Percentiles rank a stretch among this genome's conserved stretches.
Conservation (phyloP, 768 basidiomycete species). For the Rickenella mellea region DNA sequence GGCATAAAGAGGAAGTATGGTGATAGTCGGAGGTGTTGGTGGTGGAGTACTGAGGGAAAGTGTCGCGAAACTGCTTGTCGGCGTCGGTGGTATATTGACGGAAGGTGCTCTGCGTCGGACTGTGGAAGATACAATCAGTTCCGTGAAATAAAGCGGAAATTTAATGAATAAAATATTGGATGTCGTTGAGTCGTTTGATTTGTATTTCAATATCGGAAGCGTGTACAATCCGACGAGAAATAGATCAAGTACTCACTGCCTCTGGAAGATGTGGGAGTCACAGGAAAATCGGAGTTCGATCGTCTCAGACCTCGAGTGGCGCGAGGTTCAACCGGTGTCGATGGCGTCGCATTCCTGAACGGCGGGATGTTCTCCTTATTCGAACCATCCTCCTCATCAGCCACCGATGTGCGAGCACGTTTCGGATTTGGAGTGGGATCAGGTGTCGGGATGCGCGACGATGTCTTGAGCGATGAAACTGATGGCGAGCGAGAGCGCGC, state of each 20-base stretch:
- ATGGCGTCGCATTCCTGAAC: slow-evolving; percentile 28
- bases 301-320: slow-evolving; percentile 13
- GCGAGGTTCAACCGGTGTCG: slow-evolving; percentile 21
- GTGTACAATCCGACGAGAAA: neutral
- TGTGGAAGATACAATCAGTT: slow-evolving; percentile 19
- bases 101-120: slow-evolving; percentile 39
- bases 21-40: slow-evolving; percentile 38
- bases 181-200: neutral
- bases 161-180: neutral
- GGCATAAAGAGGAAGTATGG: slow-evolving; percentile 37
- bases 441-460: slow-evolving; percentile 35
- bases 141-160: neutral
- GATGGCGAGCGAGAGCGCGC: neutral
- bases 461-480: neutral
- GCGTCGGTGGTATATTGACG: slow-evolving; percentile 33
- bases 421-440: slow-evolving; percentile 58
- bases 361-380: slow-evolving; percentile 83
- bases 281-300: slow-evolving; percentile 28
- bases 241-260: slow-evolving; percentile 14
- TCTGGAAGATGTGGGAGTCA: slow-evolving; percentile 21
- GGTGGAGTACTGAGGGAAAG: slow-evolving; percentile 51
- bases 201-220: neutral
- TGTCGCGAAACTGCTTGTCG: slow-evolving; percentile 30
- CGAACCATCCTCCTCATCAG: slow-evolving; percentile 39
- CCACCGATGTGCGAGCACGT: slow-evolving; percentile 42